Base-by-base conservation (phyloP, 2,329 filamentous ascomycete species). In the Phaeosphaeria sp. region DNA sequence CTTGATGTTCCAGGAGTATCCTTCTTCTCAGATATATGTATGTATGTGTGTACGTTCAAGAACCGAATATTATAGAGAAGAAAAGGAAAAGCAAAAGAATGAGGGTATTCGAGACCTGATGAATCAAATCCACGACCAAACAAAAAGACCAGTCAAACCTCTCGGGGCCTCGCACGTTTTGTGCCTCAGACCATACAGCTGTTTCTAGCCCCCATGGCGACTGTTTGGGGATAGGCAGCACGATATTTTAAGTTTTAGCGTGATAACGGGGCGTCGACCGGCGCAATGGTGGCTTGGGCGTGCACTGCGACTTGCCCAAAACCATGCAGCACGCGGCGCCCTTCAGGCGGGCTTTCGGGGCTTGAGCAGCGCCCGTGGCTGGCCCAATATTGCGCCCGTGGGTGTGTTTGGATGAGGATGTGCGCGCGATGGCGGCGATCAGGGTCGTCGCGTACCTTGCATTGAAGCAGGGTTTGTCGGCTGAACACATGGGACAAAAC, bases 91-190 rank as follows among this genome's bases (percentile, higher is more conserved):
- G 33, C 21, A 22, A 44, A 42, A 9, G 47, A 33, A 15, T 33
- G 27, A 20, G 27, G n/a, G 24, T 44, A 22, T 21, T 44, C 42
- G 18, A 44, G 42, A 44, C 42, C 22, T 24, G 22, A 46, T 15
- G 44, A 22, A 24, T 7, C 44, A 24, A 46, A 6, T 17, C 44
- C 42, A 25, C 44, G 22, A 25, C 21, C 13, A 49, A 54, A 36
- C 18, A 25, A 27, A 43, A 48, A 53, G 24, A 54, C n/a, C 9
- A 17, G 33, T 21, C 22, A 49, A 15, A 52, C 18, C 42, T 22
- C 15, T 25, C 52, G 52, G 52, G 52, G 52, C 46, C 44, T 49
- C 33, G 52, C 52, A 54, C 52, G 46, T 54, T 54, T 53, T 57
- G 46, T 52, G 46, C 24, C 40, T 33, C 43, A 52, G 42, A 43